phyloP scores from a whole-genome alignment of 2,329 filamentous ascomycete species.

The Neonectria sp. region DNA sequence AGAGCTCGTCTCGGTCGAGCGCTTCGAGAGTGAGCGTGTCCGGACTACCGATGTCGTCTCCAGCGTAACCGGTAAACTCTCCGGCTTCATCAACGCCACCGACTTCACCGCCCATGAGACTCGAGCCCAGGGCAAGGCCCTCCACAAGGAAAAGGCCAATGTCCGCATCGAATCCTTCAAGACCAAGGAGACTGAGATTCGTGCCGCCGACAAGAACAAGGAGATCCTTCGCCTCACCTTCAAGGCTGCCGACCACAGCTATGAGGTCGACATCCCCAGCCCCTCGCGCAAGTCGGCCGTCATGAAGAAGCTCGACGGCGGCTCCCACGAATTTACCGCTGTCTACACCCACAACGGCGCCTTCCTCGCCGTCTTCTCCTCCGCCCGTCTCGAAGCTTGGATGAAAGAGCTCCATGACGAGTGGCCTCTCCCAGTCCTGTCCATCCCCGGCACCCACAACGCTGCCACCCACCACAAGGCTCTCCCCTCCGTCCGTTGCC shows the following conservation, averaged over 20 bases:
- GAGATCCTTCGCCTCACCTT: conserved; percentile 84
- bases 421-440: conserved; percentile 83
- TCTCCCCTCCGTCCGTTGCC: conserved; percentile 93
- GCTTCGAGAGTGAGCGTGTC: conserved; percentile 71
- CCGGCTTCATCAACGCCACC: conserved; percentile 61
- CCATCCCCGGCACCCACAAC: conserved; percentile 97
- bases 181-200: conserved; percentile 70
- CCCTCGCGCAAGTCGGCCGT: conserved; percentile 71
- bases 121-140: conserved; percentile 70
- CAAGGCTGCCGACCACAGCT: conserved; percentile 68
- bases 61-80: conserved; percentile 62
- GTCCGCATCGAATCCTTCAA: conserved; percentile 79
- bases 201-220: conserved; percentile 69
- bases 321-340: conserved; percentile 73
- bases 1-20: conserved; percentile 80
- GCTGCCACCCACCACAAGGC: conserved; percentile 88
- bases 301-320: conserved; percentile 69
- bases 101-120: conserved; percentile 49
- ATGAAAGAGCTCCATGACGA: conserved; percentile 83
- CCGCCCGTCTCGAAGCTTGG: conserved; percentile 80
- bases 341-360: conserved; percentile 73
- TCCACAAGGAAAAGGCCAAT: conserved; percentile 73
- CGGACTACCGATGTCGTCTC: conserved; percentile 59
- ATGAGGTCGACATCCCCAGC: conserved; percentile 82
- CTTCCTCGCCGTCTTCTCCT: conserved; percentile 78